Evolutionary conservation across 805 yeast species (phyloP), one percentile per base, ranked within the genome.

Genomic region (Jamesozyma hellenica): DNA sequence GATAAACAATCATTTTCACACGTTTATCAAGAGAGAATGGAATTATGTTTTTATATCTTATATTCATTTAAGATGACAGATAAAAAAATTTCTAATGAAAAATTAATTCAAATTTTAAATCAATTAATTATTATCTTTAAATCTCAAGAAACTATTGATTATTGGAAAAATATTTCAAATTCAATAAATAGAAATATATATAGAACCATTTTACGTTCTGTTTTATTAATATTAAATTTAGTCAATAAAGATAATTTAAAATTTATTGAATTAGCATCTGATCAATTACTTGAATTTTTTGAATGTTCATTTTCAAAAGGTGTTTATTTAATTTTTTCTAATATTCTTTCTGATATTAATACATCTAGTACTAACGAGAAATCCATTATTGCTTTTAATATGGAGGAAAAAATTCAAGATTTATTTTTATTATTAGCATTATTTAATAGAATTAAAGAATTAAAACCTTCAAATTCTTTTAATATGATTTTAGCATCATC

Each of bases 271-370:
- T 68, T 72, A 37, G 61, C 71, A 41, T 69, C 77, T 15, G 71
- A 74, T 38, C 65, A 74, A 3, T 62, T 82, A 42, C 52, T 69
- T 35, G 79, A 65, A 43, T 70, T 79, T 30, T 78, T 84, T 51
- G 81, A 75, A 36, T 58, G 72, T 31, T 73, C 83, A 11, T 70
- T 82, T 23, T 74, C 84, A 7, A 74, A 71, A 47, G 85, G 92
- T 1, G 69, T 81, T n/a, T 72, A 71, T 30, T 64, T 73, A 2
- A 58, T 82, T 21, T 67, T 80, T 41, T 67, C 73, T 8, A 72
- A 77, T 21, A 67, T 81, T 15, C 82, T 79, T 47, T 67, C 75
- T 32, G 77, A 73, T 33, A 73, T 76, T 10, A 53, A 49, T 35
- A 58, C 44, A 4, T 55, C 69, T 33, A 51, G 71, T 34, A 53